Conservation (phyloP, 352 stramenopile species). For the Pythium sp. region DNA sequence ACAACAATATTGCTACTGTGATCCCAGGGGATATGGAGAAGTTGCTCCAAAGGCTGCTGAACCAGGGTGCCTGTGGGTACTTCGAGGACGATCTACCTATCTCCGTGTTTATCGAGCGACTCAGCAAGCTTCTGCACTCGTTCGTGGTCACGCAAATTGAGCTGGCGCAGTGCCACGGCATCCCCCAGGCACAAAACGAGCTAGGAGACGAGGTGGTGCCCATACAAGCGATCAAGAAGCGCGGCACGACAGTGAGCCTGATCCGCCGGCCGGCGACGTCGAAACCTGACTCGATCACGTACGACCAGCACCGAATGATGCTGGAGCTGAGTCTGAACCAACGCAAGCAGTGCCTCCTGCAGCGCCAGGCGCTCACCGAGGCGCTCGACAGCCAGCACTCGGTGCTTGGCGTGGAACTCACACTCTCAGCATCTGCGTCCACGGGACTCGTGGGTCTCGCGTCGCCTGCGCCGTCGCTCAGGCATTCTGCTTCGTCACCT, state of each 20-base stretch:
- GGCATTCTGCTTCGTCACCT: slow-evolving; percentile 7
- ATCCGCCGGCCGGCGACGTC: slow-evolving; percentile 26
- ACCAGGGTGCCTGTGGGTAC: slow-evolving; percentile 60
- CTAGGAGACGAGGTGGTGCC: slow-evolving; percentile 28
- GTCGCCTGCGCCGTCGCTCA: slow-evolving; percentile 5
- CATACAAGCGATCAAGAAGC: slow-evolving; percentile 36
- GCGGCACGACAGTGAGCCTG: slow-evolving; percentile 19
- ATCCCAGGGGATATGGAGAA: slow-evolving; percentile 30
- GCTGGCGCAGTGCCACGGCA: slow-evolving; percentile 38
- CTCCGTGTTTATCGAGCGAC: slow-evolving; percentile 35
- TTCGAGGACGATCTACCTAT: slow-evolving; percentile 47
- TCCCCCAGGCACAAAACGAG: slow-evolving; percentile 14
- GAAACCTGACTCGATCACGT: slow-evolving; percentile 51
- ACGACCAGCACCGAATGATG: slow-evolving; percentile 62
- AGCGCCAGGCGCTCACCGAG: slow-evolving; percentile 41
- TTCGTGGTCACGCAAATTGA: slow-evolving; percentile 53
- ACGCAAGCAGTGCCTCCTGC: slow-evolving; percentile 52
- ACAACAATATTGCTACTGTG: neutral
- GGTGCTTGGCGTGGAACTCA: slow-evolving; percentile 55
- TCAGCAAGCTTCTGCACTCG: slow-evolving; percentile 54
- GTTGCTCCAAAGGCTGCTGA: slow-evolving; percentile 43
- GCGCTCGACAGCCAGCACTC: slow-evolving; percentile 48
- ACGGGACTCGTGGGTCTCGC: slow-evolving; percentile 11
- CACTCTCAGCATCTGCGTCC: slow-evolving; percentile 4
- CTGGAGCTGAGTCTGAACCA: slow-evolving; percentile 70